A percentile compares a stretch with the other conserved stretches of the same genome.
These are phyloP conservation scores for Raffaelea albimanens DNA, from an alignment of 2,329 filamentous ascomycete species.

Conservation along the genomic window DNA sequence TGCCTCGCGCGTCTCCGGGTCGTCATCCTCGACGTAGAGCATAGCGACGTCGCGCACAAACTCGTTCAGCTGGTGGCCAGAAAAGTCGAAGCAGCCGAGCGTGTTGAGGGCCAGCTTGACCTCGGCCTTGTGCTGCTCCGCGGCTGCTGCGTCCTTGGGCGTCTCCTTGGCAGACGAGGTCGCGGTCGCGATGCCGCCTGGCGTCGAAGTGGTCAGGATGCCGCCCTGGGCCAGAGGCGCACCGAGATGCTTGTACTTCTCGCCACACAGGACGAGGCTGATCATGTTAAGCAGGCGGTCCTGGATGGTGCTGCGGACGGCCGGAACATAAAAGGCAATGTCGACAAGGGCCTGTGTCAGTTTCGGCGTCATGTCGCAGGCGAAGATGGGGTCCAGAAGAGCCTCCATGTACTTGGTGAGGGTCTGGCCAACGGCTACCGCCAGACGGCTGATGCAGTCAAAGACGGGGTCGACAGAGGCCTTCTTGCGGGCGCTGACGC, in stretches of 20 bases:
- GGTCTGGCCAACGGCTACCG: constrained; percentile 89
- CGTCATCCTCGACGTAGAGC: constrained; percentile 95
- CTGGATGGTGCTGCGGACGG: constrained; percentile 86
- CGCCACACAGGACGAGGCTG: constrained; percentile 84
- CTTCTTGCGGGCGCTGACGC: constrained; percentile 61
- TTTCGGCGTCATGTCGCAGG: constrained; percentile 86
- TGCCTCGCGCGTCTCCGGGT: constrained; percentile 84
- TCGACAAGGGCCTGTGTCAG: constrained; percentile 93
- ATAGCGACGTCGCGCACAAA: constrained; percentile 98
- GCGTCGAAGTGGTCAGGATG: neutral
- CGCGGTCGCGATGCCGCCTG: neutral
- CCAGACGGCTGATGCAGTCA: constrained; percentile 93
- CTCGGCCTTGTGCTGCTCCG: constrained; percentile 72
- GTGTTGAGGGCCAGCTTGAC: constrained; percentile 91
- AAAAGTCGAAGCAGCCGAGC: constrained; percentile 95
- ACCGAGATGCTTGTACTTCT: constrained; percentile 84
- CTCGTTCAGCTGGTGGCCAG: constrained; percentile 86
- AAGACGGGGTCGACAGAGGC: constrained; percentile 73
- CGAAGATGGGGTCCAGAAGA: constrained; percentile 90
- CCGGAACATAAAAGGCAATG: constrained; percentile 97
- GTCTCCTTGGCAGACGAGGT: constrained; percentile 60
- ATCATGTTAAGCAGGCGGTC: constrained; percentile 90
- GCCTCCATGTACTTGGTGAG: constrained; percentile 98
- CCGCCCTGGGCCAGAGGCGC: constrained; percentile 49
- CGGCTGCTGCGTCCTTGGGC: constrained; percentile 71